Evolutionary conservation across 2,329 filamentous ascomycete genomes (phyloP), one percentile per base, ranked within the genome.

Genomic region (Xylaria polymorpha): DNA sequence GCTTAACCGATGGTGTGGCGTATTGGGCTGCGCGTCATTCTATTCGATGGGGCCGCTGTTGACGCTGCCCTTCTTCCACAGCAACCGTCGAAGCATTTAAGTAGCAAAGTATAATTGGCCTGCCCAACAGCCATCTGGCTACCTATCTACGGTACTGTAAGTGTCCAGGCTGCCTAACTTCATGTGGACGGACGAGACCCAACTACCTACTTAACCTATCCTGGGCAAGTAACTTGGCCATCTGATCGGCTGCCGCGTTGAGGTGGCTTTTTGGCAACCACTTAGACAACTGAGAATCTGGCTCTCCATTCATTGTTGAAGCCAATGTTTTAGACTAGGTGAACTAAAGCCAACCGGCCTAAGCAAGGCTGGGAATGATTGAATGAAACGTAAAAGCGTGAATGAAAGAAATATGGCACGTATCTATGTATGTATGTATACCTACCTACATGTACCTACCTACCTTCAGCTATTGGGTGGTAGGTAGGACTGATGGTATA

Each of bases 71-170:
- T 29, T 41, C 37, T 46, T 20, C 22, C 22, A 41, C 32, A 22
- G 55, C 46, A 59, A 60, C 46, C 25, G 56, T 37, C 18, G 25
- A 29, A 29, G 25, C 25, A 29, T 29, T n/a, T n/a, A n/a, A n/a
- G n/a, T n/a, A n/a, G n/a, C n/a, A n/a, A 4, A 29, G 25, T n/a
- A 4, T 55, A 43, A 62, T 67, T 62, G 58, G 64, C 15, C 37
- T 61, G 50, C 41, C 50, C 51, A 56, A 57, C 50, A 14, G 58
- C 55, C 55, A 59, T 44, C 39, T 64, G 53, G 43, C 20, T 39
- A 25, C 29, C 37, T 41, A 25, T 48, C 46, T 50, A n/a, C n/a
- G n/a, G n/a, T n/a, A n/a, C n/a, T n/a, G n/a, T n/a, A 25, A 48
- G 46, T 20, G 35, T 37, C 59, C 59, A 41, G 22, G 46, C 18